Percentiles rank a stretch among this genome's conserved stretches.
These are phyloP conservation scores for Rachicladosporium sp. DNA, from an alignment of 2,329 filamentous ascomycete species.

Conservation along the genomic window DNA sequence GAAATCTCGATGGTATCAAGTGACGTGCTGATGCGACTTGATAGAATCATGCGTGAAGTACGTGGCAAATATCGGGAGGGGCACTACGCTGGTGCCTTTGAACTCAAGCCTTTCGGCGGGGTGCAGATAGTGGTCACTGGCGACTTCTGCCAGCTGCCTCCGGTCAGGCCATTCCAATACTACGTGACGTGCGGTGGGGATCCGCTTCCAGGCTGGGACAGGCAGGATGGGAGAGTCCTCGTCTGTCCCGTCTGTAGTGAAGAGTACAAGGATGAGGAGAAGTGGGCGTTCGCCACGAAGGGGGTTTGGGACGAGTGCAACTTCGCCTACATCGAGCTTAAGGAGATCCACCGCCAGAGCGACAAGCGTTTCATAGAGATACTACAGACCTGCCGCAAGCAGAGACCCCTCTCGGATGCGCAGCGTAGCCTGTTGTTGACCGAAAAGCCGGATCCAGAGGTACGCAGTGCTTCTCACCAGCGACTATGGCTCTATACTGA, in stretches of 20 bases:
- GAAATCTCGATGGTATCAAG: conserved; percentile 56
- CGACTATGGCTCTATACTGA: no score
- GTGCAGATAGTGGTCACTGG: conserved; percentile 39
- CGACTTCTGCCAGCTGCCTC: conserved; percentile 50
- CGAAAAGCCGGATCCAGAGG: no score
- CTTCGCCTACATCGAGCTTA: conserved; percentile 43
- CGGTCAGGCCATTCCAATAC: conserved; percentile 43
- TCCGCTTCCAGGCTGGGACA: no score
- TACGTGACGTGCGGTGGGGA: conserved; percentile 24
- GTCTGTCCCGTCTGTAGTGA: not conserved
- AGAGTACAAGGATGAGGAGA: conserved; percentile 26
- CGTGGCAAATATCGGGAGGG: no score
- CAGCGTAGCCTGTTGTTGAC: no score
- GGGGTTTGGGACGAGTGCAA: conserved; percentile 40
- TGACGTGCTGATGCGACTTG: conserved; percentile 40
- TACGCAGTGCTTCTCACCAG: no score
- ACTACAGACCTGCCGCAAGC: not conserved
- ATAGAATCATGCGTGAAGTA: conserved; percentile 15
- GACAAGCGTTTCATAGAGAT: not conserved
- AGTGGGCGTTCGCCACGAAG: conserved; percentile 42
- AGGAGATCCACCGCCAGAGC: conserved; percentile 27
- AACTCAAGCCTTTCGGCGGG: conserved; percentile 6
- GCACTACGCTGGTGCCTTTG: not conserved
- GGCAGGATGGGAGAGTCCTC: no score
- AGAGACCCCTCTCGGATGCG: no score